Base-by-base conservation (phyloP, 306 rosid species). In the Vigna unguiculata region DNA sequence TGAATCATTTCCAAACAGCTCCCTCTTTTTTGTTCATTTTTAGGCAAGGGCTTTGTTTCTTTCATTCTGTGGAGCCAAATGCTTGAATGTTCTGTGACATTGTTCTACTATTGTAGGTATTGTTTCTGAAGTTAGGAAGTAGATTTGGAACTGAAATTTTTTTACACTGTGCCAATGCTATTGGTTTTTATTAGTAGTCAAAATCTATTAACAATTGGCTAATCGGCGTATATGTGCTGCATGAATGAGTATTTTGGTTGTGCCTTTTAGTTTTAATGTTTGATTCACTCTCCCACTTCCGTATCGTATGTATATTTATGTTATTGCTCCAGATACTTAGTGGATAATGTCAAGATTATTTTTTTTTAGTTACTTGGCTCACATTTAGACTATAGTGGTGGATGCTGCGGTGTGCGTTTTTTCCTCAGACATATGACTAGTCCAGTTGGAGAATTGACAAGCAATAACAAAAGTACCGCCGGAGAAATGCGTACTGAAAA, bases 401-500 rank as follows among this genome's bases (percentile, higher is more conserved):
- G 81, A 68, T 82, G 83, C 63, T 74, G 76, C 36, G 71, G 85
- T 16, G 36, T 54, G 80, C 55, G 49, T 36, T 43, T 58, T 76
- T 80, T 74, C 68, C 68, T 49, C 76, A 15, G 73, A 79, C 41
- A 40, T 28, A 74, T 85, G 82, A 81, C 62, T 65, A 32, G 81
- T 79, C 75, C 75, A 73, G 78, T 68, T 46, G 77, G 75, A 86
- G 79, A 82, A 15, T 59, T 25, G 48, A 48, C 82, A 17, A 57
- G 72, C 69, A 74, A 53, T 47, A 58, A 38, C 41, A 45, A 81
- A 59, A 72, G 60, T 63, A 64, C 76, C 8, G n/a, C 74, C 10
- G 86, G 79, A n/a, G 59, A 69, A 74, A 75, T 80, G 80, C 87
- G 85, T 80, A 54, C 74, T 76, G 81, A 74, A 54, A 84, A 49